Conservation (phyloP, 371 early-diverging fungal genomes). For the Massospora cicadina region DNA sequence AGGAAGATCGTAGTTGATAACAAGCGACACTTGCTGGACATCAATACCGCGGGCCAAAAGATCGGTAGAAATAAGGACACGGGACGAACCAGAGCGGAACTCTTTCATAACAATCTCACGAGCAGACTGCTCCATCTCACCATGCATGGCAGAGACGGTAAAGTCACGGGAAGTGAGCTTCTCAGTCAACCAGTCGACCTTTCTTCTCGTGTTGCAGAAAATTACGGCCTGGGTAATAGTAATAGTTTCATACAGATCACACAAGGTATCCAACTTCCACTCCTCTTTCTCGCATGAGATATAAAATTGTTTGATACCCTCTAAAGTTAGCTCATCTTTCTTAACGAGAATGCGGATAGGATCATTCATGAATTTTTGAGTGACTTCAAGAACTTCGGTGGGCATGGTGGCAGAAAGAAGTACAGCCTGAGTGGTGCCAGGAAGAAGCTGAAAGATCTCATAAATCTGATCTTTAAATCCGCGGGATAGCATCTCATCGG, state of each 20-base stretch:
- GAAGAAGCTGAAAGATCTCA: conserved; percentile 73
- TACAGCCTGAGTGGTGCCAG: conserved; percentile 70
- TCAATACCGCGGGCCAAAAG: conserved; percentile 98
- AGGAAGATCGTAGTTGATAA: conserved; percentile 97
- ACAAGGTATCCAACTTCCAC: conserved; percentile 78
- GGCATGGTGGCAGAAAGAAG: conserved; percentile 89
- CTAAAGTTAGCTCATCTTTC: conserved; percentile 89
- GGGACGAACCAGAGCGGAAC: conserved; percentile 85
- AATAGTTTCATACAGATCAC: conserved; percentile 81
- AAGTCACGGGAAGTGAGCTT: conserved; percentile 68
- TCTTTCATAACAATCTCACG: conserved; percentile 95
- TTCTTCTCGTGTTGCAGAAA: conserved; percentile 88
- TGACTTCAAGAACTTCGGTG: conserved; percentile 75
- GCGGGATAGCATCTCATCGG: conserved; percentile 88
- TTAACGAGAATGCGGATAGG: conserved; percentile 89
- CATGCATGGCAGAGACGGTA: conserved; percentile 91
- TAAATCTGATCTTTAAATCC: conserved; percentile 94
- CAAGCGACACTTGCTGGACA: conserved; percentile 98
- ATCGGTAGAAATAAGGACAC: conserved; percentile 97
- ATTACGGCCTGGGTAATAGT: conserved; percentile 91
- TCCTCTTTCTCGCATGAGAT: conserved; percentile 81
- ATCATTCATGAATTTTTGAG: conserved; percentile 80
- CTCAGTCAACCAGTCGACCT: conserved; percentile 81
- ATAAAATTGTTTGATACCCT: conserved; percentile 88
- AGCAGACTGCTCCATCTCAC: conserved; percentile 92